Conservation (phyloP, 2,329 filamentous ascomycete genomes). For the Dothideomycetes sp. region DNA sequence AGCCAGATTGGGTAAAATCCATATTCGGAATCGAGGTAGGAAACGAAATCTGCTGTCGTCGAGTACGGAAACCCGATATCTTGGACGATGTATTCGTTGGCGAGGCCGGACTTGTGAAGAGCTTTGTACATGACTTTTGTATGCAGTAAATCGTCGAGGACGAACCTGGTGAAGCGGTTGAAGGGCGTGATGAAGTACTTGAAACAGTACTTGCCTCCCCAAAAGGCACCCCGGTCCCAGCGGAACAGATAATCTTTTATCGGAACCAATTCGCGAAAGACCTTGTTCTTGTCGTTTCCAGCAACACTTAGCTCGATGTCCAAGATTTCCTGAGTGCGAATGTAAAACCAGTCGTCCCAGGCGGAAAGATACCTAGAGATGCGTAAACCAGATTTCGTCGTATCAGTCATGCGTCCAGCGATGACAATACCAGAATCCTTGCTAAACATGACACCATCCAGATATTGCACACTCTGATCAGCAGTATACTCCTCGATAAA, state of each 20-base stretch:
- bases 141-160: slow-evolving; percentile 52
- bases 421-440: slow-evolving; percentile 49
- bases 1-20: slow-evolving; percentile 51
- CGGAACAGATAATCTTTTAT: slow-evolving; percentile 49
- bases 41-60: slow-evolving; percentile 43
- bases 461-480: slow-evolving; percentile 47
- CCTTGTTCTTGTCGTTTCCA: not conserved
- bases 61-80: slow-evolving; percentile 51
- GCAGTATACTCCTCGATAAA: slow-evolving; percentile 39
- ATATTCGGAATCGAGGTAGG: slow-evolving; percentile 41
- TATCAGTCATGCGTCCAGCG: slow-evolving; percentile 43
- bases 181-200: slow-evolving; percentile 54
- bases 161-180: slow-evolving; percentile 48
- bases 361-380: slow-evolving; percentile 45
- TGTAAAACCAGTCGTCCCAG: slow-evolving; percentile 64
- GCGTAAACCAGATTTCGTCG: slow-evolving; percentile 22
- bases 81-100: slow-evolving; percentile 51
- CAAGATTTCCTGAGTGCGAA: slow-evolving; percentile 47
- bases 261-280: slow-evolving; percentile 34
- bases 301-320: not conserved
- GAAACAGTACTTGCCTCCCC: slow-evolving; percentile 53
- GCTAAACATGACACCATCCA: slow-evolving; percentile 61
- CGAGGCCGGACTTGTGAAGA: slow-evolving; percentile 49
- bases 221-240: slow-evolving; percentile 58
- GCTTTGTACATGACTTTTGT: slow-evolving; percentile 55